These are phyloP conservation scores for Leccinum barrowsii DNA, from an alignment of 768 basidiomycete genomes.

Conservation along the genomic window DNA sequence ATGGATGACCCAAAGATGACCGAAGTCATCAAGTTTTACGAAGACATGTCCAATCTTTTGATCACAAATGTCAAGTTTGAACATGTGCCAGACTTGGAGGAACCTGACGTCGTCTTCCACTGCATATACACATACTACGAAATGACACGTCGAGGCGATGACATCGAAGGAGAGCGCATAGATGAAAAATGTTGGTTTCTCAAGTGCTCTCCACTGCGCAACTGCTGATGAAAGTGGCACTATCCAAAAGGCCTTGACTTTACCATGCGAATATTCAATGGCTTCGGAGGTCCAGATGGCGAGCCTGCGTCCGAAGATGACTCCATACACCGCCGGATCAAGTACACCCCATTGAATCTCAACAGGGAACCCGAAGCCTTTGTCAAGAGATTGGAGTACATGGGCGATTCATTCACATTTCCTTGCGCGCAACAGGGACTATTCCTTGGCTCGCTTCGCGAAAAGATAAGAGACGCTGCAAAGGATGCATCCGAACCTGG, in stretches of 20 bases:
- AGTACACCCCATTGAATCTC: slow-evolving; percentile 61
- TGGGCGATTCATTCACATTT: slow-evolving; percentile 67
- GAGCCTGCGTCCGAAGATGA: slow-evolving; percentile 33
- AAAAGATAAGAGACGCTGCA: slow-evolving; percentile 42
- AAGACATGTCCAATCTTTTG: slow-evolving; percentile 80
- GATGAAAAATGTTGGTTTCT: slow-evolving; percentile 31
- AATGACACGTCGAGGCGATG: slow-evolving; percentile 28
- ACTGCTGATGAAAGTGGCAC: slow-evolving; percentile 5
- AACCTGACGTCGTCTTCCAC: slow-evolving; percentile 55
- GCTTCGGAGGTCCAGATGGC: slow-evolving; percentile 28
- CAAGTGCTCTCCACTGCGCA: not conserved
- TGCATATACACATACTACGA: slow-evolving; percentile 63
- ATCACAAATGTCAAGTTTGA: slow-evolving; percentile 58
- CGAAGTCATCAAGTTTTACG: slow-evolving; percentile 70
- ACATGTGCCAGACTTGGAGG: slow-evolving; percentile 21
- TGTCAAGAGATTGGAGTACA: slow-evolving; percentile 56
- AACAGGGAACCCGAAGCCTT: slow-evolving; percentile 59
- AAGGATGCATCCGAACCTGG: slow-evolving; percentile 21
- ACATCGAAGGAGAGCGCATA: slow-evolving; percentile 32
- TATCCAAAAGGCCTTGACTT: slow-evolving; percentile 54
- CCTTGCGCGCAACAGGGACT: slow-evolving; percentile 59
- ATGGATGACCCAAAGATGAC: slow-evolving; percentile 55
- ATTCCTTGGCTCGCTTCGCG: slow-evolving; percentile 61
- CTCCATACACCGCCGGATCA: slow-evolving; percentile 33
- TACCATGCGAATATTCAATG: slow-evolving; percentile 47